A percentile compares a stretch with the other conserved stretches of the same genome.
Conservation (phyloP, 1,284 basidiomycete species). For the Melampsora larici-populina region DNA sequence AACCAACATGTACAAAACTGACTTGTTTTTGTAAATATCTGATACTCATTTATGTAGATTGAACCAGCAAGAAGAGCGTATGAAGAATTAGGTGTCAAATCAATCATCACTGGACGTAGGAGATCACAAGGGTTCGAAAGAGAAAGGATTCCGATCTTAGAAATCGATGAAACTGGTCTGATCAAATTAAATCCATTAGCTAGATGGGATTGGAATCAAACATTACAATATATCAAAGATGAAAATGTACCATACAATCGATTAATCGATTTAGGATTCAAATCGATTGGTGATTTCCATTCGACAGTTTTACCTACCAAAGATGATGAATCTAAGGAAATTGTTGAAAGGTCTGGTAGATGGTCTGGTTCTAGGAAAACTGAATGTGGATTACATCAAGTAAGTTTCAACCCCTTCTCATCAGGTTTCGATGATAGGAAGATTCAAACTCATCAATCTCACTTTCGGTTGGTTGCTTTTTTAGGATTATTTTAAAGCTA, state of each 20-base stretch:
- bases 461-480: no score
- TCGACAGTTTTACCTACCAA: slow-evolving; percentile 61
- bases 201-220: slow-evolving; percentile 79
- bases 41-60: slow-evolving; percentile 55
- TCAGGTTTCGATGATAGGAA: no score
- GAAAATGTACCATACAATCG: slow-evolving; percentile 86
- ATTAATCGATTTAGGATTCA: slow-evolving; percentile 84
- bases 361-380: no score
- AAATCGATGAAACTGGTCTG: slow-evolving; percentile 85
- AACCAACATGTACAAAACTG: neutral
- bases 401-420: no score
- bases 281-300: slow-evolving; percentile 95
- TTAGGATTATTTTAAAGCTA: no score
- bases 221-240: slow-evolving; percentile 78
- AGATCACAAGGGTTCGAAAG: slow-evolving; percentile 88
- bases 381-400: no score
- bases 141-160: slow-evolving; percentile 75
- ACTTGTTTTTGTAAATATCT: slow-evolving; percentile 49
- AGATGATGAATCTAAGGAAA: no score
- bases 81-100: slow-evolving; percentile 70
- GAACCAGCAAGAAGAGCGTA: slow-evolving; percentile 91
- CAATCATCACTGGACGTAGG: slow-evolving; percentile 90
- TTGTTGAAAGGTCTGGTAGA: no score
- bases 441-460: no score
- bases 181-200: slow-evolving; percentile 94